Conservation (phyloP, 768 basidiomycete genomes). For the Tricholoma hemisulphureum region DNA sequence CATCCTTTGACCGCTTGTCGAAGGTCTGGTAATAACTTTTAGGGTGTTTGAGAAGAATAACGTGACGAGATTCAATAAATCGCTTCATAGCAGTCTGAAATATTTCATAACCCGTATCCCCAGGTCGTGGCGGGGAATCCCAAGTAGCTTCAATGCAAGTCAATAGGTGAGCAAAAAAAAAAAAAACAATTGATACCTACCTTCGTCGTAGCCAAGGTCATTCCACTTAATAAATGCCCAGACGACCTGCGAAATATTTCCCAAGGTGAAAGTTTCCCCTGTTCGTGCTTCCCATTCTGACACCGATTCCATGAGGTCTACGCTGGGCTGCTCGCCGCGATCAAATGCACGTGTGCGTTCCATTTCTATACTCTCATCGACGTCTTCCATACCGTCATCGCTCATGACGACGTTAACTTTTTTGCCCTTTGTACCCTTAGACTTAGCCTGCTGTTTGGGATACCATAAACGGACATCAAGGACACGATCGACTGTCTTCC, state of each 20-base stretch:
- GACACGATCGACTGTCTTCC: slow-evolving; percentile 92
- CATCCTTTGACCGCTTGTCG: slow-evolving; percentile 55
- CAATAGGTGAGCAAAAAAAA: neutral
- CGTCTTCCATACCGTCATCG: slow-evolving; percentile 29
- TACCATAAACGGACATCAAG: slow-evolving; percentile 75
- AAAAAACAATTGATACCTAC: slow-evolving; percentile 41
- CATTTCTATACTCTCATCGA: slow-evolving; percentile 28
- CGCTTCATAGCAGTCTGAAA: slow-evolving; percentile 67
- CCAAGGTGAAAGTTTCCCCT: slow-evolving; percentile 38
- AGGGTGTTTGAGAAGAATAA: slow-evolving; percentile 55
- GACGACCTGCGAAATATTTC: slow-evolving; percentile 60
- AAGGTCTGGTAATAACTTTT: slow-evolving; percentile 41
- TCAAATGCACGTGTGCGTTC: slow-evolving; percentile 45
- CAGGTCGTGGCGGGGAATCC: slow-evolving; percentile 78
- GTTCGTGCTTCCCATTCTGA: slow-evolving; percentile 58
- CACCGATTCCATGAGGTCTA: slow-evolving; percentile 52
- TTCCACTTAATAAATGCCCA: slow-evolving; percentile 94
- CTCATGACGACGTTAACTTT: slow-evolving; percentile 16
- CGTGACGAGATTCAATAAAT: slow-evolving; percentile 60
- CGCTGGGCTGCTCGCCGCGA: slow-evolving; percentile 64
- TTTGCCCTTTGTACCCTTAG: slow-evolving; percentile 26
- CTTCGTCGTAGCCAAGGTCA: slow-evolving; percentile 90
- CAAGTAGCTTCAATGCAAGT: slow-evolving; percentile 64
- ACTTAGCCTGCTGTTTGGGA: slow-evolving; percentile 29
- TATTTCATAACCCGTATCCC: slow-evolving; percentile 56